Evolutionary conservation across 2,329 filamentous ascomycete species (phyloP).

Genomic region (Aureobasidium sp.): DNA sequence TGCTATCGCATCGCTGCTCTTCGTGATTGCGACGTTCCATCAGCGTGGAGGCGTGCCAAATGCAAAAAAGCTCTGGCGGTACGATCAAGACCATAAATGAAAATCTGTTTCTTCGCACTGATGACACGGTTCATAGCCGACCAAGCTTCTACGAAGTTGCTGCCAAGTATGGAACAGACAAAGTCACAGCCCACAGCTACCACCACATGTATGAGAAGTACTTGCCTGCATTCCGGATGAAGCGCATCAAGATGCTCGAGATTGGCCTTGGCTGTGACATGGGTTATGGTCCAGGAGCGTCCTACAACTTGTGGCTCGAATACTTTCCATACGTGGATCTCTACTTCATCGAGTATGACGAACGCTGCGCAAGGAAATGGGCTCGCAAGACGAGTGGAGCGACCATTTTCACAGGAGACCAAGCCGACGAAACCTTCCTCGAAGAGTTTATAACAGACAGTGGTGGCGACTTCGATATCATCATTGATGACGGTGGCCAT

Average conservation of each 20-base stretch:
- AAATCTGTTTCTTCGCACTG: background rate
- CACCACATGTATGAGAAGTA: constrained; percentile 39
- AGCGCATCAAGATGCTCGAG: constrained; percentile 35
- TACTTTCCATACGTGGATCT: constrained; percentile 36
- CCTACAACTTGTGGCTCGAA: constrained; percentile 38
- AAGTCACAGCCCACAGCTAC: constrained; percentile 35
- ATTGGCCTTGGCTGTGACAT: constrained; percentile 38
- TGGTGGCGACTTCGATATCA: constrained; percentile 34
- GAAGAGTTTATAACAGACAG: constrained; percentile 29
- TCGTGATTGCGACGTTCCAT: constrained; percentile 14
- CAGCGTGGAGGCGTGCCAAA: constrained; percentile 12
- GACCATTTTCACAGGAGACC: constrained; percentile 37
- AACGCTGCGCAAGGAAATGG: constrained; percentile 32
- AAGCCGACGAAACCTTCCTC: constrained; percentile 34
- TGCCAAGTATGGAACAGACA: constrained; percentile 34
- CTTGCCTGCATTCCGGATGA: constrained; percentile 28
- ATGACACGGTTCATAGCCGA: background rate
- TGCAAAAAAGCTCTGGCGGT: constrained; percentile 11
- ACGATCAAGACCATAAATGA: background rate
- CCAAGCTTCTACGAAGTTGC: constrained; percentile 31
- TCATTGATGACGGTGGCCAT: constrained; percentile 38
- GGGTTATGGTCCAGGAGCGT: constrained; percentile 33
- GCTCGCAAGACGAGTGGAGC: constrained; percentile 30
- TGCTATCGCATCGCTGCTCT: constrained; percentile 10
- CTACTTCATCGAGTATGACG: constrained; percentile 39